These are phyloP conservation scores for Fusarium annulatum DNA, from an alignment of 2,329 filamentous ascomycete species.

Conservation along the genomic window DNA sequence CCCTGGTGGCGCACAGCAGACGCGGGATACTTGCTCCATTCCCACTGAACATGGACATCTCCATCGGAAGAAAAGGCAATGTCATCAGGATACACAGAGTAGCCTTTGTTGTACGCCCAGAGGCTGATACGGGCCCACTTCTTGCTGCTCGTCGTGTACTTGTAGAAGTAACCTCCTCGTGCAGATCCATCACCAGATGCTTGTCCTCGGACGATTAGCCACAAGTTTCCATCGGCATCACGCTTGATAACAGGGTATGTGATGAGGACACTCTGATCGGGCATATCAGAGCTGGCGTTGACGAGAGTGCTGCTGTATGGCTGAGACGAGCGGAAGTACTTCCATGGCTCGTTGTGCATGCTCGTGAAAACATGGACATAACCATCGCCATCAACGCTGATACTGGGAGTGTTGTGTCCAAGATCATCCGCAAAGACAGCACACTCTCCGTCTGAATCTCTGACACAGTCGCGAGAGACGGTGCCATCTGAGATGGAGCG, in stretches of 20 bases:
- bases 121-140: slow-evolving; percentile 5
- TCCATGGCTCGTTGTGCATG: slow-evolving; percentile 45
- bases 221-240: slow-evolving; percentile 3
- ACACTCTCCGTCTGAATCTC: slow-evolving; percentile 28
- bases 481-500: slow-evolving; percentile 29
- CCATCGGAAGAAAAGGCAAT: slow-evolving; percentile 44
- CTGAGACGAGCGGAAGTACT: slow-evolving; percentile 39
- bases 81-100: slow-evolving; percentile 44
- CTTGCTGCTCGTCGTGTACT: slow-evolving; percentile 1
- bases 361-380: slow-evolving; percentile 45
- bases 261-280: slow-evolving; percentile 29
- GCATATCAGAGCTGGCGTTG: slow-evolving; percentile 36
- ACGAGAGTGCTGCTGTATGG: slow-evolving; percentile 38
- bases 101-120: slow-evolving; percentile 39
- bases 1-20: slow-evolving; percentile 42
- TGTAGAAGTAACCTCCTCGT: slow-evolving; percentile 22
- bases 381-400: slow-evolving; percentile 35
- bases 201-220: slow-evolving; percentile 23
- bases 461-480: slow-evolving; percentile 41
- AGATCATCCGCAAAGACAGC: slow-evolving; percentile 39
- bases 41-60: slow-evolving; percentile 44
- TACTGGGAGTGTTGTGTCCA: slow-evolving; percentile 36
- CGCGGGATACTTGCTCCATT: slow-evolving; percentile 44
- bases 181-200: slow-evolving; percentile 12
- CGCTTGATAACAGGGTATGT: slow-evolving; percentile 28